Conservation (phyloP, 2,329 filamentous ascomycete species). For the Fusarium protoensiforme region DNA sequence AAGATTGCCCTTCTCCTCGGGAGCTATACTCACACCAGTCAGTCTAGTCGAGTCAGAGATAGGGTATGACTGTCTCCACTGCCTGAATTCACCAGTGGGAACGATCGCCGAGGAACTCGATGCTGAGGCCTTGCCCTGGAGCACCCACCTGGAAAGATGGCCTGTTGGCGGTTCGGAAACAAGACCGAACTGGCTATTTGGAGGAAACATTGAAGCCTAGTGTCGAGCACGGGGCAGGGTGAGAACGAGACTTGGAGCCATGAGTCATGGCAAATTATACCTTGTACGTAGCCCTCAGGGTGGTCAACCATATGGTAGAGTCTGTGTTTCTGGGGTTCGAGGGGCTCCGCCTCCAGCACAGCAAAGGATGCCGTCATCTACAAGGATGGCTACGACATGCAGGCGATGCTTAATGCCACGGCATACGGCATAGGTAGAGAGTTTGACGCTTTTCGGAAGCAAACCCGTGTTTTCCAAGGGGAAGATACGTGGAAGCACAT, state of each 20-base stretch:
- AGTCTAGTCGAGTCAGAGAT: not conserved
- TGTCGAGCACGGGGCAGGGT: not conserved
- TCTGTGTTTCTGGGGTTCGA: no score
- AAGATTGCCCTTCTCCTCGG: not conserved
- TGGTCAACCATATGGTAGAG: no score
- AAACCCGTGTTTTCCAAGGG: no score
- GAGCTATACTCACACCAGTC: not conserved
- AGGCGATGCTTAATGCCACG: no score
- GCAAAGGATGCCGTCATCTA: no score
- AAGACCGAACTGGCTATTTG: not conserved
- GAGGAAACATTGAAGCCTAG: not conserved
- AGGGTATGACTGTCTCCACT: not conserved
- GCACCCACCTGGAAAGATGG: not conserved
- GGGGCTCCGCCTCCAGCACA: no score
- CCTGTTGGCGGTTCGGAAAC: not conserved
- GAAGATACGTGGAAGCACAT: no score
- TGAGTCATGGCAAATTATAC: not conserved
- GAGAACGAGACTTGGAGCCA: not conserved
- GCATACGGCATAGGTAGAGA: no score
- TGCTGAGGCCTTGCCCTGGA: not conserved
- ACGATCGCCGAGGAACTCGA: slow-evolving; percentile 15
- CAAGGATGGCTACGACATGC: no score
- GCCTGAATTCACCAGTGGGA: slow-evolving; percentile 16
- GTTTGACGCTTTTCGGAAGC: no score
- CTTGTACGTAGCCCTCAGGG: no score